A percentile compares a stretch with the other conserved stretches of the same genome.
These are phyloP conservation scores for Fusarium clavum DNA, from an alignment of 2,329 filamentous ascomycete genomes.

Conservation along the genomic window DNA sequence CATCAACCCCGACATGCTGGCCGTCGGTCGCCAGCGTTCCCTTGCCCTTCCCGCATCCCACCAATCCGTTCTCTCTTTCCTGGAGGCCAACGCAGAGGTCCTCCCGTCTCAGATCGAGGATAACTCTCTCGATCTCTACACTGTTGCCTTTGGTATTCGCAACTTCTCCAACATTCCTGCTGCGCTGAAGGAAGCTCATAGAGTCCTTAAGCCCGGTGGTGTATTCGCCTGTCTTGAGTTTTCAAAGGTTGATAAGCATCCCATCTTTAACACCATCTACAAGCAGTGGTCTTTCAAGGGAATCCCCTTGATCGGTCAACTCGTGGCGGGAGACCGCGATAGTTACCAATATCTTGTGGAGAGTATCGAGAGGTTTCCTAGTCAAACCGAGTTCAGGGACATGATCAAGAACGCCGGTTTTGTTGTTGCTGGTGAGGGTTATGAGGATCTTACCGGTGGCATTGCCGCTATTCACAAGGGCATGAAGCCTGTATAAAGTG, in stretches of 20 bases:
- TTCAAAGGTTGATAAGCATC: slow-evolving; percentile 80
- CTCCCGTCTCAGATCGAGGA: slow-evolving; percentile 72
- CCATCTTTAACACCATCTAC: slow-evolving; percentile 85
- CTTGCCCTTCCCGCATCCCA: slow-evolving; percentile 66
- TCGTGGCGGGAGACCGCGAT: slow-evolving; percentile 92
- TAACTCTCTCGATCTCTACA: slow-evolving; percentile 90
- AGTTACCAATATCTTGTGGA: slow-evolving; percentile 99
- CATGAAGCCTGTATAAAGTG: slow-evolving; percentile 75
- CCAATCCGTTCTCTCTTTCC: slow-evolving; percentile 74
- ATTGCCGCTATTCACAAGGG: slow-evolving; percentile 98
- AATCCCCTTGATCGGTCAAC: slow-evolving; percentile 93
- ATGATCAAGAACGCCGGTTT: slow-evolving; percentile 92
- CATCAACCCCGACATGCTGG: slow-evolving; percentile 96
- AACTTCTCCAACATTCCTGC: slow-evolving; percentile 95
- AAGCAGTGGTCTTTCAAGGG: slow-evolving; percentile 96
- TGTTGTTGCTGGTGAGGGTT: slow-evolving; percentile 81
- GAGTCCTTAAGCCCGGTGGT: slow-evolving; percentile 92
- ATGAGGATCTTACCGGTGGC: slow-evolving; percentile 90
- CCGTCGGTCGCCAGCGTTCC: slow-evolving; percentile 85
- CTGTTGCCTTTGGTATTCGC: slow-evolving; percentile 95
- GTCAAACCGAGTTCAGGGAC: slow-evolving; percentile 82
- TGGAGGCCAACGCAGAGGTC: slow-evolving; percentile 90
- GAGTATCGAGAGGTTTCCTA: slow-evolving; percentile 94
- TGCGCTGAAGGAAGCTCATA: slow-evolving; percentile 84
- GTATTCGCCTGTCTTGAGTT: slow-evolving; percentile 98